Evolutionary conservation across 176 grass and related monocot species (phyloP), one percentile per base, ranked within the genome.

Genomic region (Triticum monococcum): DNA sequence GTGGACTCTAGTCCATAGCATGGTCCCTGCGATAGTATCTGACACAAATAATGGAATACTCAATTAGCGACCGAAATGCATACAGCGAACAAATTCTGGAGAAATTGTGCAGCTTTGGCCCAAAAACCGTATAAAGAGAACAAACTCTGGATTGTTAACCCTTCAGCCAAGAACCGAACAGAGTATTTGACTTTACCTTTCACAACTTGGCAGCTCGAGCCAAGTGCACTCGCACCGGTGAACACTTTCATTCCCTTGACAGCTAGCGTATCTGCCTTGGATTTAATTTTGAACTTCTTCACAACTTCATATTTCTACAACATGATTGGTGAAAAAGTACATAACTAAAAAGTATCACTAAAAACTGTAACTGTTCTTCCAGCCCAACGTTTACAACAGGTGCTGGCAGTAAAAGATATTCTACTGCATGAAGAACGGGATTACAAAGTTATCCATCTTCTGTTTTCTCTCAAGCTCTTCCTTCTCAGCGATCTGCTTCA

Each of bases 401-500:
- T 46, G 43, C 43, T 2, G 3, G 13, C 3, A 12, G 35, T 71
- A 46, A 46, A 43, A 46, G 43, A 46, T 13, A 46, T 52, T 3
- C 77, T 77, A 91, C 62, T 90, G 85, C 73, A 93, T 85, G 70
- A 85, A 86, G 79, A 93, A 94, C n/a, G 91, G 93, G 72, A 91
- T 89, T 20, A 83, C 78, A 84, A 95, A 95, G 61, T 80, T 91
- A 33, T 41, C 77, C 73, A 92, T 83, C 20, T 79, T 95, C 69
- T 81, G 84, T 37, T 90, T 86, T 65, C 86, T 89, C 78, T 93
- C 77, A 30, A 79, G 86, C 60, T 91, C 88, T 28, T 91, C 84
- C 60, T 76, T 89, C 77, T 95, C 81, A 79, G 90, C 87, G 13
- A 93, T 94, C 83, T 98, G 88, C 77, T 91, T 93, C n/a, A 98